Percentiles rank a stretch among this genome's conserved stretches.
phyloP scores from a whole-genome alignment of 1,139 yeast species.

The Suhomyces panamericanus region DNA sequence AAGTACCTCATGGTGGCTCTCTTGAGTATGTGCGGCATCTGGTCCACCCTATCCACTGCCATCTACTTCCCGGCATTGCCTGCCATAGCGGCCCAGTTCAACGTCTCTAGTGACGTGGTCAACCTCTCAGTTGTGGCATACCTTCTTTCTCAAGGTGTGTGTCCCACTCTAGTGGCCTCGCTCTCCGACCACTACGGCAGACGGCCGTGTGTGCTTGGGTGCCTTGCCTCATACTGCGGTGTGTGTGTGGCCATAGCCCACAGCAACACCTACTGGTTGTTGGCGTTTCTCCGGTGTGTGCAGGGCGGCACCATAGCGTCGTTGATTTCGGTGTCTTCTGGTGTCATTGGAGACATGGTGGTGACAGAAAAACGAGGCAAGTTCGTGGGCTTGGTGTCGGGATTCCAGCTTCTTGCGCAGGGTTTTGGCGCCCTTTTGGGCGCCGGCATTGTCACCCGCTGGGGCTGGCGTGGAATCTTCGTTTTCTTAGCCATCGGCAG shows the following conservation, averaged over 20 bases:
- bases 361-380: slow-evolving; percentile 63
- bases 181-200: slow-evolving; percentile 70
- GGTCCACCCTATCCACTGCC: slow-evolving; percentile 68
- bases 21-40: slow-evolving; percentile 39
- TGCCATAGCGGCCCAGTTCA: slow-evolving; percentile 50
- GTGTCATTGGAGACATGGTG: slow-evolving; percentile 69
- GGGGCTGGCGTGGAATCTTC: slow-evolving; percentile 77
- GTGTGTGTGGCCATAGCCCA: slow-evolving; percentile 30
- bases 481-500: slow-evolving; percentile 69
- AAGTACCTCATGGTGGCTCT: slow-evolving; percentile 22
- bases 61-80: slow-evolving; percentile 75
- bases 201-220: slow-evolving; percentile 44
- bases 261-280: slow-evolving; percentile 26
- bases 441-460: slow-evolving; percentile 56
- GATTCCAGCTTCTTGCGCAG: slow-evolving; percentile 68
- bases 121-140: slow-evolving; percentile 73
- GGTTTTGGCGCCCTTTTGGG: slow-evolving; percentile 79
- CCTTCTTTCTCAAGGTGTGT: slow-evolving; percentile 64
- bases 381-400: slow-evolving; percentile 59
- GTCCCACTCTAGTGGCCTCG: slow-evolving; percentile 28
- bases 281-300: slow-evolving; percentile 54
- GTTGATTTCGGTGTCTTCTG: slow-evolving; percentile 63
- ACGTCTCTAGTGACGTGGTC: slow-evolving; percentile 53
- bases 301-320: slow-evolving; percentile 76
- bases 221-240: slow-evolving; percentile 17